Evolutionary conservation across 768 basidiomycete species (phyloP), one percentile per base, ranked within the genome.

Genomic region (Boletus edulis): DNA sequence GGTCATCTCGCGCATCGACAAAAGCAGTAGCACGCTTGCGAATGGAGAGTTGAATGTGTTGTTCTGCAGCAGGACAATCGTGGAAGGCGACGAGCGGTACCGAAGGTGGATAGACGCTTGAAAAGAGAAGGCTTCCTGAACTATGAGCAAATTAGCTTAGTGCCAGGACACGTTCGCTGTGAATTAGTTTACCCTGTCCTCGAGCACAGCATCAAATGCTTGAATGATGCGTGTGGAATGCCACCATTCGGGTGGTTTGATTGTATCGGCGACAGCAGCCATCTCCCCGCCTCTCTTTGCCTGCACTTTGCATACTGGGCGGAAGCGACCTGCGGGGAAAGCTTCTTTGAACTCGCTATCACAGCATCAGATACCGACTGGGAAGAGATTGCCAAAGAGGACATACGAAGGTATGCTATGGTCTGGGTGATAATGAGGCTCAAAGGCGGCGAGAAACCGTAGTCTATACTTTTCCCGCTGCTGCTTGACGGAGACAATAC

Each of bases 171-270:
- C 27, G 31, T 41, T 24, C 4, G 0, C 4, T 14, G 32, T 20
- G 13, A 34, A 40, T 29, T 20, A 27, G 24, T 41, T 64, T 72
- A 91, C 90, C 80, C 84, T 91, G 65, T 95, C 90, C 59, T 88
- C 84, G 51, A 97, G 78, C 37, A 96, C 91, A 45, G 77, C 78
- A 67, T 96, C 94, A 58, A 97, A 94, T 13, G 92, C 94, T 62
- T 89, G 86, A 50, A 97, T 89, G 62, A 96, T 90, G 46, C 87
- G 84, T 3, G 90, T 91, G 32, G 89, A 91, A 63, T 93, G 86
- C 94, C 94, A 97, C 94, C 94, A 97, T 59, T 87, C 86, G 0
- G 94, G 94, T 38, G 91, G 78, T 65, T 91, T 89, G 66, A 96
- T 89, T 60, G 89, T 87, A 64, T 96, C 94, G 3, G 92, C 92